phyloP scores from a whole-genome alignment of 192 early-diverging fungal species.

The Linderina pennispora region DNA sequence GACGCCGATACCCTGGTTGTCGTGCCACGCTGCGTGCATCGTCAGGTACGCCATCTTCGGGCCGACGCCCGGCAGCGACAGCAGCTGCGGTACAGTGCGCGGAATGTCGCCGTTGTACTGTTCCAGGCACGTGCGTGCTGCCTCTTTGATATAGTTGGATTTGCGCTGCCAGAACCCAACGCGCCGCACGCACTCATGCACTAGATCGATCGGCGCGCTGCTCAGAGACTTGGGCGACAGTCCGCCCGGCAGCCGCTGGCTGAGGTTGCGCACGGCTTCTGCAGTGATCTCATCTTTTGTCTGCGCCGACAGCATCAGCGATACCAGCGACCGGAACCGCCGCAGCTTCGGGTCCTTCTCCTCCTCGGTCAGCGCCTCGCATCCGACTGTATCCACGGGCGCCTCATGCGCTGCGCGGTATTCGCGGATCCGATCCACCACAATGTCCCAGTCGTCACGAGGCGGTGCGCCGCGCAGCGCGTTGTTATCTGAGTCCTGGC shows the following conservation, averaged over 20 bases:
- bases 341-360: constrained; percentile 47
- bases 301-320: constrained; percentile 88
- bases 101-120: constrained; percentile 80
- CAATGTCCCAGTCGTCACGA: constrained; percentile 58
- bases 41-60: constrained; percentile 91
- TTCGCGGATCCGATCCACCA: constrained; percentile 58
- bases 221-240: constrained; percentile 62
- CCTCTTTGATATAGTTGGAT: constrained; percentile 70
- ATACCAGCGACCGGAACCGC: constrained; percentile 78
- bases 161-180: constrained; percentile 93
- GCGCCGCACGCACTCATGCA: constrained; percentile 68
- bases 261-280: constrained; percentile 64
- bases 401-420: constrained; percentile 61
- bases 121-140: constrained; percentile 67
- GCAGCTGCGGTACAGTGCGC: constrained; percentile 65
- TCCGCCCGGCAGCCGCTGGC: constrained; percentile 58
- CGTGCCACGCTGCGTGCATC: constrained; percentile 80
- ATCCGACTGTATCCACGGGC: constrained; percentile 88
- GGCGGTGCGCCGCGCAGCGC: constrained; percentile 34
- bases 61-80: constrained; percentile 84
- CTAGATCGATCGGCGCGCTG: constrained; percentile 48
- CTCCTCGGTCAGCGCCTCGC: constrained; percentile 61
- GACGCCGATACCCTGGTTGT: constrained; percentile 88
- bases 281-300: constrained; percentile 89
- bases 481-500: constrained; percentile 25